Percentiles rank a stretch among this genome's conserved stretches.
phyloP scores from a whole-genome alignment of 805 yeast species.

The Torulaspora quercuum region DNA sequence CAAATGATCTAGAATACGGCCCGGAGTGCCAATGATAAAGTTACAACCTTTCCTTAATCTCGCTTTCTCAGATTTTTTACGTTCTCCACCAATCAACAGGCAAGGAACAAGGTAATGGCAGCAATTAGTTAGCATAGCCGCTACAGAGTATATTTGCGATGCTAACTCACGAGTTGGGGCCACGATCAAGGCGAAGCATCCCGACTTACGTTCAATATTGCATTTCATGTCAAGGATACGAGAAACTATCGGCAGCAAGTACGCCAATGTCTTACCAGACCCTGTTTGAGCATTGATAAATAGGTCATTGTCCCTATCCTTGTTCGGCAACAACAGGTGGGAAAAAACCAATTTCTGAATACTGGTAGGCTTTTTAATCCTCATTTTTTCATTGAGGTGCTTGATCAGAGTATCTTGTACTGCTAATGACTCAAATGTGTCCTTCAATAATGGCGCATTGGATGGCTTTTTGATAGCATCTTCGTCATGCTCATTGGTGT shows the following conservation, averaged over 20 bases:
- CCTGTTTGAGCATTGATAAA: slow-evolving; percentile 98
- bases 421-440: slow-evolving; percentile 71
- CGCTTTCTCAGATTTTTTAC: slow-evolving; percentile 95
- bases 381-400: slow-evolving; percentile 56
- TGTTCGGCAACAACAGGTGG: slow-evolving; percentile 40
- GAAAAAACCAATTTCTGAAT: slow-evolving; percentile 85
- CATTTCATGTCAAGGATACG: slow-evolving; percentile 56
- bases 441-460: slow-evolving; percentile 72
- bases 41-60: slow-evolving; percentile 93
- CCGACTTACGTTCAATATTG: slow-evolving; percentile 57
- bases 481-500: slow-evolving; percentile 40
- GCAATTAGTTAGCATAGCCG: slow-evolving; percentile 67
- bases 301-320: slow-evolving; percentile 53
- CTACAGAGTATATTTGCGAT: slow-evolving; percentile 77
- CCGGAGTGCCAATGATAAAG: slow-evolving; percentile 96
- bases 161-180: slow-evolving; percentile 97
- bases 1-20: slow-evolving; percentile 90
- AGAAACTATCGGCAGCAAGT: slow-evolving; percentile 76
- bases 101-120: slow-evolving; percentile 93
- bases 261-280: slow-evolving; percentile 93
- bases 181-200: slow-evolving; percentile 82
- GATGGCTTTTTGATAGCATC: slow-evolving; percentile 50
- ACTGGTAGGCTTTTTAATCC: slow-evolving; percentile 68
- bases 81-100: slow-evolving; percentile 95
- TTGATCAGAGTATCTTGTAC: slow-evolving; percentile 50